Evolutionary conservation across 169 alveolate genomes (phyloP).

Genomic region (Plasmodium relictum): DNA sequence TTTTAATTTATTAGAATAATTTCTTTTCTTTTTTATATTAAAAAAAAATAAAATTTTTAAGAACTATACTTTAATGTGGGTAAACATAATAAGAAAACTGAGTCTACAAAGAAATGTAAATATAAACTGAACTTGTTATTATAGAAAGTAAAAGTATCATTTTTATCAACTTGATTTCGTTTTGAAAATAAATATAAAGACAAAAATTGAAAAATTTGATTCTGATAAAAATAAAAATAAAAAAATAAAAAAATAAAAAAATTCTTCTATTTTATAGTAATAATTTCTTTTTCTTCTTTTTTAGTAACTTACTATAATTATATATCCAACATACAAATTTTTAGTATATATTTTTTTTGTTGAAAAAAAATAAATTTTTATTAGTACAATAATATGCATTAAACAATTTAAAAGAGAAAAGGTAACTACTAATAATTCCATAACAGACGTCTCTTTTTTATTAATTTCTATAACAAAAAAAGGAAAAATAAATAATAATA

Average conservation of each 20-base stretch:
- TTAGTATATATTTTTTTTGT: constrained; percentile 39
- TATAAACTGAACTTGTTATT: constrained; percentile 61
- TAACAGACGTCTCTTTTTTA: constrained; percentile 33
- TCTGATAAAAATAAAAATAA: neutral
- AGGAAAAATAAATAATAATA: neutral
- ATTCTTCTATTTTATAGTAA: too few species aligned
- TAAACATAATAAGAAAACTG: constrained; percentile 58
- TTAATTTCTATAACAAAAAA: constrained; percentile 19
- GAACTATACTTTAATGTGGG: constrained; percentile 55
- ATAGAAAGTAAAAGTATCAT: constrained; percentile 7
- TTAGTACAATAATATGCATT: constrained; percentile 68
- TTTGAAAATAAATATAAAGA: constrained; percentile 63
- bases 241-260: neutral
- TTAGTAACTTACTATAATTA: constrained; percentile 56
- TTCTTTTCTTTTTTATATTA: neutral
- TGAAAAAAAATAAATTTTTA: constrained; percentile 43
- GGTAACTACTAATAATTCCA: constrained; percentile 48
- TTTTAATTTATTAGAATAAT: neutral
- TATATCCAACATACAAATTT: constrained; percentile 44
- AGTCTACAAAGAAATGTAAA: constrained; percentile 63
- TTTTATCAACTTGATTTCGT: constrained; percentile 18
- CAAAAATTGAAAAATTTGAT: constrained; percentile 62
- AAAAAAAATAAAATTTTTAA: neutral
- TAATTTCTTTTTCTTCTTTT: neutral
- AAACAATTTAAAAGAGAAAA: constrained; percentile 70